Evolutionary conservation across 345 rosid genomes (phyloP), one percentile per base, ranked within the genome.

Genomic region (Salix purpurea): DNA sequence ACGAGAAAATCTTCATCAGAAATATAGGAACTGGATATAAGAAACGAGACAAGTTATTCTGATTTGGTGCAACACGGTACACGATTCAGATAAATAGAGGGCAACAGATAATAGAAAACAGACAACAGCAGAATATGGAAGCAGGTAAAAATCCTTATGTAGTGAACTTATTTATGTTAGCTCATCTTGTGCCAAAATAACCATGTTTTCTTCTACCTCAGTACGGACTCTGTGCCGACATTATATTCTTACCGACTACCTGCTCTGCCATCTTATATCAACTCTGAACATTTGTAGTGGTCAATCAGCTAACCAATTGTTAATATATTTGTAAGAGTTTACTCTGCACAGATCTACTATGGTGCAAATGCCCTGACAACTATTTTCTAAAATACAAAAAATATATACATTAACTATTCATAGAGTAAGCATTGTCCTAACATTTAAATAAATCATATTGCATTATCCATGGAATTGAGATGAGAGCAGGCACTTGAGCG

Each of bases 1-100:
- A 87, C 42, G 78, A 85, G 23, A 81, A 82, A 70, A 79, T 78
- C 75, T 80, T 69, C 75, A 80, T 83, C 80, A 83, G 79, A 79
- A 76, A 72, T 24, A 77, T 44, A 16, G 5, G 2, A 68, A 42
- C 61, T 65, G 60, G 52, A 75, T 46, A 67, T 26, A n/a, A 7
- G 23, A 56, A 74, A 8, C 42, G 14, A 9, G 18, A 58, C 0
- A 56, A 48, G 58, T 39, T 14, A 64, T 60, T 58, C 11, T 44
- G 60, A 60, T 23, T 65, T 36, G 66, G 39, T 23, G 46, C 42
- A 7, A 69, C 60, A 32, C 11, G 13, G 32, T 26, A n/a, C 3
- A 56, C 65, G 13, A 14, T 48, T 65, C n/a, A 26, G 58, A 19
- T 1, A 46, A 28, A 60, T 40, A 50, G 2, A 16, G 56, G 56